Percentiles rank a stretch among this genome's conserved stretches.
Evolutionary conservation across 1,284 basidiomycete genomes (phyloP).

Genomic region (Phellinidium pouzarii): DNA sequence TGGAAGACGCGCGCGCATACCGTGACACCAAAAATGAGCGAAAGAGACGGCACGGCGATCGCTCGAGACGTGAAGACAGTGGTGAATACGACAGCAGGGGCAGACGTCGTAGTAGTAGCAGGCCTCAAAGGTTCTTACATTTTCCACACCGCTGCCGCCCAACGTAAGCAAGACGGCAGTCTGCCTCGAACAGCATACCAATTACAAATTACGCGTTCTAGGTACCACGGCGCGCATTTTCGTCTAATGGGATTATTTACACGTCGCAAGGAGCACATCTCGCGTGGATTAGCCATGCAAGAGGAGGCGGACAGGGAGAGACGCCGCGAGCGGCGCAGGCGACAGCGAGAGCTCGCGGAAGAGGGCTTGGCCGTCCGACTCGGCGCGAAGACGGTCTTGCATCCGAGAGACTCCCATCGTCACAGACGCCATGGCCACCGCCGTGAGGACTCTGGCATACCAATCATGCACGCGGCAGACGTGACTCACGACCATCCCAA

Average conservation of each 20-base stretch:
- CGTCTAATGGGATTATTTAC: constrained; percentile 17
- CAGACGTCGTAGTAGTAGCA: background rate
- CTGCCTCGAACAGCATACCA: background rate
- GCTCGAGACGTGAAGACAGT: background rate
- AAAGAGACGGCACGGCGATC: background rate
- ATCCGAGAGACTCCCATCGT: background rate
- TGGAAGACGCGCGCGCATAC: constrained; percentile 13
- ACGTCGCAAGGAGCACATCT: constrained; percentile 5
- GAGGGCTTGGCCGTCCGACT: constrained; percentile 16
- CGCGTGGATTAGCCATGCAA: constrained; percentile 7
- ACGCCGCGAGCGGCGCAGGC: constrained; percentile 10
- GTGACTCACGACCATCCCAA: background rate
- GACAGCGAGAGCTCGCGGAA: constrained; percentile 4
- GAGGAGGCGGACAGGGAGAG: constrained; percentile 15
- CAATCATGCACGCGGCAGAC: background rate
- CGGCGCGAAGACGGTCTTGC: constrained; percentile 10
- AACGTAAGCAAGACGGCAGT: constrained; percentile 1
- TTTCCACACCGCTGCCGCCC: constrained; percentile 14
- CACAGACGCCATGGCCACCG: background rate
- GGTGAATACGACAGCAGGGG: background rate
- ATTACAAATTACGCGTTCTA: background rate
- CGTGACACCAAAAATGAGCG: constrained; percentile 4
- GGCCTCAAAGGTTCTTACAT: constrained; percentile 17
- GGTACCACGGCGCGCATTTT: constrained; percentile 17
- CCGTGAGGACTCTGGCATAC: background rate